Evolutionary conservation across 345 rosid species (phyloP).

Genomic region (Durio zibethinus): DNA sequence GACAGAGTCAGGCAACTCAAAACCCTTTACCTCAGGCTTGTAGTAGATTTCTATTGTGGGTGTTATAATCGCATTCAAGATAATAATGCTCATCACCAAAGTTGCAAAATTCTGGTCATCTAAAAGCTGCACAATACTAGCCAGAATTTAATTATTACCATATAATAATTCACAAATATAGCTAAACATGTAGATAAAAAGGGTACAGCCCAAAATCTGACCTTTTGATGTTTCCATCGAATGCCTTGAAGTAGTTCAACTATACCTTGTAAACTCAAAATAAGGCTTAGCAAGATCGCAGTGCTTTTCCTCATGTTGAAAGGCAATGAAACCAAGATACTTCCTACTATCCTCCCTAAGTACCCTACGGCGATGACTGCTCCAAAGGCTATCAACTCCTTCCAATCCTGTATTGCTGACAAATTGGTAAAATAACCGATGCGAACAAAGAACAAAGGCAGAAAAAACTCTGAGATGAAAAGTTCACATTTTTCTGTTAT

Average conservation of each 20-base stretch:
- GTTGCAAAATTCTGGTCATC: background rate
- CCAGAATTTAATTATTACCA: conserved; percentile 8
- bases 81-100: conserved; percentile 17
- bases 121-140: background rate
- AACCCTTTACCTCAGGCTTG: background rate
- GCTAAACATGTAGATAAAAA: conserved; percentile 8
- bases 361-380: background rate
- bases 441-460: conserved; percentile 26
- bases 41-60: conserved; percentile 17
- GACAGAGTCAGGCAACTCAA: background rate
- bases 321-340: conserved; percentile 15
- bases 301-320: conserved; percentile 1
- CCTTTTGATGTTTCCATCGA: background rate
- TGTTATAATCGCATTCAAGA: conserved; percentile 20
- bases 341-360: conserved; percentile 10
- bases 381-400: background rate
- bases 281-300: conserved; percentile 21
- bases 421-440: conserved; percentile 25
- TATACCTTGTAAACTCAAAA: conserved; percentile 29
- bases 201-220: background rate
- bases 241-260: conserved; percentile 8
- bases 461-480: conserved; percentile 21
- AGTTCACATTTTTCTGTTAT: conserved; percentile 27
- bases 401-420: background rate
- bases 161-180: background rate